phyloP scores from a whole-genome alignment of 2,329 filamentous ascomycete species.

The Botryotinia convoluta region DNA sequence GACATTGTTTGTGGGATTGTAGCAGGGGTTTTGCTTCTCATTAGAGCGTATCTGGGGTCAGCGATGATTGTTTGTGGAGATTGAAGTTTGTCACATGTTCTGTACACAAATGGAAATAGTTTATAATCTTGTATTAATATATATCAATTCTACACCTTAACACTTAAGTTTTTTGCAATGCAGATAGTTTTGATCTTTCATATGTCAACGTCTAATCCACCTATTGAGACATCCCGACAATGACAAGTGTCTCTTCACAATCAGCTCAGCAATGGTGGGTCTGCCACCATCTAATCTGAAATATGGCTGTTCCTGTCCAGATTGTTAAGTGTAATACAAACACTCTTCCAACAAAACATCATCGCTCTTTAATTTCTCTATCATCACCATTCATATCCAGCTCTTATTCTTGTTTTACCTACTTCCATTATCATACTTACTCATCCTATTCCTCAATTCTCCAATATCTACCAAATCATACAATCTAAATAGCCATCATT shows the following conservation, averaged over 20 bases:
- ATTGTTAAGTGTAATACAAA: too few species aligned
- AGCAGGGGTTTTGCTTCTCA: neutral
- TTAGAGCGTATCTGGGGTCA: neutral
- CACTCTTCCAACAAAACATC: neutral
- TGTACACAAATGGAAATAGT: neutral
- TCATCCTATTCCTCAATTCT: neutral
- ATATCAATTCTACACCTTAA: neutral
- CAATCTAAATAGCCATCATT: too few species aligned
- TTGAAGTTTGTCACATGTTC: neutral
- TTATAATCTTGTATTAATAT: neutral
- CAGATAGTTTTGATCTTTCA: neutral
- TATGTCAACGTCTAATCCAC: fast-evolving
- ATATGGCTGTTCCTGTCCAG: too few species aligned
- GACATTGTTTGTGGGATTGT: neutral
- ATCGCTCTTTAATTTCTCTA: fast-evolving
- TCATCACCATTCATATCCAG: fast-evolving
- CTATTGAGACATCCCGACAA: neutral
- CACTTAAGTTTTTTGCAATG: neutral
- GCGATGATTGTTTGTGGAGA: neutral
- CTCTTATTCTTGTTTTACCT: neutral
- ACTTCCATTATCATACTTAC: neutral
- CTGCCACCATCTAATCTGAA: too few species aligned
- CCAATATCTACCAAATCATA: neutral
- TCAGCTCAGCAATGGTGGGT: too few species aligned
- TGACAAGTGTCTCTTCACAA: neutral